Evolutionary conservation across 2,329 filamentous ascomycete genomes (phyloP).

Genomic region (Hypoxylon sp.): DNA sequence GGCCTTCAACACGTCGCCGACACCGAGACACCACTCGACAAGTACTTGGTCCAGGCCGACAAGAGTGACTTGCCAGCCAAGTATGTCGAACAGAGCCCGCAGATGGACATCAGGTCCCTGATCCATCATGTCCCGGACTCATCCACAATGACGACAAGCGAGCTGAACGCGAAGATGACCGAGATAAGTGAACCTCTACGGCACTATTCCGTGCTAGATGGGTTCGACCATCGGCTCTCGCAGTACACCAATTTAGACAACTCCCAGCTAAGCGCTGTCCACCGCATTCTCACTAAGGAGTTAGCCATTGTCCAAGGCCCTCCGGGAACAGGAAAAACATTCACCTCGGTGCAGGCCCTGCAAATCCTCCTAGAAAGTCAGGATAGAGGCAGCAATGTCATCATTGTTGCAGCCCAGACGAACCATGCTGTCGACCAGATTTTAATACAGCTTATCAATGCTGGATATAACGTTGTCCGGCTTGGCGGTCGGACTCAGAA

Average conservation of each 20-base stretch:
- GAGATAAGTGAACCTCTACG: conserved; percentile 44
- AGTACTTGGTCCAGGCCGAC: conserved; percentile 70
- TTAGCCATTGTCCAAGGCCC: conserved; percentile 87
- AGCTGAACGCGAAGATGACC: conserved; percentile 32
- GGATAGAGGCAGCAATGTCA: conserved; percentile 70
- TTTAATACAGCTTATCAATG: conserved; percentile 70
- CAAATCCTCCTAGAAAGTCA: conserved; percentile 75
- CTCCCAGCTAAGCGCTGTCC: conserved; percentile 79
- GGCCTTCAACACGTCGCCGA: conserved; percentile 74
- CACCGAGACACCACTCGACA: conserved; percentile 69
- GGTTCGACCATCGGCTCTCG: conserved; percentile 49
- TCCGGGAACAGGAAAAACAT: conserved; percentile 82
- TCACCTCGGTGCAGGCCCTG: conserved; percentile 81
- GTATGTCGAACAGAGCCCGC: conserved; percentile 54
- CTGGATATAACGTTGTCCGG: conserved; percentile 69
- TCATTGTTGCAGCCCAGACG: conserved; percentile 87
- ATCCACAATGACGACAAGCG: conserved; percentile 19
- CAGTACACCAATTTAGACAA: conserved; percentile 68
- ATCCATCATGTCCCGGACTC: conserved; percentile 51
- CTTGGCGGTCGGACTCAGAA: conserved; percentile 79
- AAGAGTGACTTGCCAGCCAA: conserved; percentile 51
- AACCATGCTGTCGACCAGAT: conserved; percentile 93
- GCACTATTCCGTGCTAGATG: conserved; percentile 46
- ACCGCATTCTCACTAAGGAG: conserved; percentile 78
- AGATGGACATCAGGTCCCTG: conserved; percentile 55